phyloP scores from a whole-genome alignment of 805 yeast genomes.

The Metschnikowia colocasiae region DNA sequence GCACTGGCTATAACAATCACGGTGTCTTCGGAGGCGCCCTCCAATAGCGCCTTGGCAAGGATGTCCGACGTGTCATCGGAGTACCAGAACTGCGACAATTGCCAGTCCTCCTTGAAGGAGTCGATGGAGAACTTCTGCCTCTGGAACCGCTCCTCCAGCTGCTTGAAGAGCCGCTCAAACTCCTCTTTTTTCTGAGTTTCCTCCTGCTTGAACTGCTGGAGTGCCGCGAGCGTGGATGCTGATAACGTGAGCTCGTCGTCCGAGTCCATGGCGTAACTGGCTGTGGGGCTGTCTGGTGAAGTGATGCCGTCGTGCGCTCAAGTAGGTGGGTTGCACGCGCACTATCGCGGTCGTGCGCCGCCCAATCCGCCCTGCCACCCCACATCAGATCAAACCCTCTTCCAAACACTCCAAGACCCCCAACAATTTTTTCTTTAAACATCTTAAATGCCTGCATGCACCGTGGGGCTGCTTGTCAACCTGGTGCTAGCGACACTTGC shows the following conservation, averaged over 20 bases:
- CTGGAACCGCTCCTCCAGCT: constrained; percentile 57
- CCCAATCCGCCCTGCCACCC: not conserved
- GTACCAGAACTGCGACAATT: constrained; percentile 90
- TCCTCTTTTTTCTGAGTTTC: constrained; percentile 54
- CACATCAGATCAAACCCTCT: not conserved
- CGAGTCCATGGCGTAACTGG: constrained; percentile 27
- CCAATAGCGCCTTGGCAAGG: constrained; percentile 67
- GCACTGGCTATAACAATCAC: constrained; percentile 79
- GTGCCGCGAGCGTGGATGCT: constrained; percentile 49
- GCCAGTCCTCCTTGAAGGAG: constrained; percentile 88
- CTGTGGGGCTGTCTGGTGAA: too few relatives aligned
- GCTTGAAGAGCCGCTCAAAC: constrained; percentile 50
- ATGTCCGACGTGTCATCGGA: constrained; percentile 65
- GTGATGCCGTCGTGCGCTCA: too few relatives aligned
- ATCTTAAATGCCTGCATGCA: constrained; percentile 15
- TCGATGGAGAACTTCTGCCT: constrained; percentile 54
- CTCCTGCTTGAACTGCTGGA: constrained; percentile 63
- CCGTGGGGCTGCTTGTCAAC: constrained; percentile 16
- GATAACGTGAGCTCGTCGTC: constrained; percentile 46
- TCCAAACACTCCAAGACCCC: too few relatives aligned
- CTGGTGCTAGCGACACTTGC: constrained; percentile 16
- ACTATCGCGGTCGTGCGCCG: constrained; percentile 3
- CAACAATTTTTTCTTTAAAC: not conserved
- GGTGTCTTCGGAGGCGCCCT: constrained; percentile 71
- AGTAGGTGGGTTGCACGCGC: too few relatives aligned